Evolutionary conservation across 768 basidiomycete species (phyloP).

Genomic region (Xerocomus spinulosus): DNA sequence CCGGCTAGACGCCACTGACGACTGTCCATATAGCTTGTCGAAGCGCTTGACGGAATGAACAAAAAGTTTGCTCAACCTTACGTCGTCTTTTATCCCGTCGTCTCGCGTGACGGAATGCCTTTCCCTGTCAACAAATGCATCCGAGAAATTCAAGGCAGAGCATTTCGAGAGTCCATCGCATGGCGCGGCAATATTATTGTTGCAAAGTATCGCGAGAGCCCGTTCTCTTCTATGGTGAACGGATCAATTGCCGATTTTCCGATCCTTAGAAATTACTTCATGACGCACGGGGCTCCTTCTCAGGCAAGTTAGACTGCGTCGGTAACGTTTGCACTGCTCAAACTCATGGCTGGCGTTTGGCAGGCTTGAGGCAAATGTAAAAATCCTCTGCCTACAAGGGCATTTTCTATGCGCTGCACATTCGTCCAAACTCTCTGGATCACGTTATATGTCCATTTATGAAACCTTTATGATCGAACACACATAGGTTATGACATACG

Average conservation of each 20-base stretch:
- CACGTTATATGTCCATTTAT: constrained; percentile 26
- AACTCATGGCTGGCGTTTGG: constrained; percentile 23
- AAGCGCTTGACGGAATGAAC: constrained; percentile 76
- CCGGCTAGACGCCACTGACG: constrained; percentile 17
- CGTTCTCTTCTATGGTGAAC: constrained; percentile 54
- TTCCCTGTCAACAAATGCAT: constrained; percentile 78
- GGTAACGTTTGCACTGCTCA: constrained; percentile 7
- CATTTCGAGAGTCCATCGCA: constrained; percentile 56
- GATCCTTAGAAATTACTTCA: constrained; percentile 73
- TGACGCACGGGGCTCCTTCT: constrained; percentile 55
- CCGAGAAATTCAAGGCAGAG: constrained; percentile 64
- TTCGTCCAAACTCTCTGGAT: constrained; percentile 14
- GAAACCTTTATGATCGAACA: constrained; percentile 16
- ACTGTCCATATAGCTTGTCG: constrained; percentile 49
- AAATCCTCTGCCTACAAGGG: constrained; percentile 1
- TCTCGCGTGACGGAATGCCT: constrained; percentile 76
- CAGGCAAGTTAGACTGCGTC: constrained; percentile 32
- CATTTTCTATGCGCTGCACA: background rate
- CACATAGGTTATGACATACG: constrained; percentile 7
- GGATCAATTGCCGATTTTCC: constrained; percentile 84
- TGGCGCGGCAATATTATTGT: constrained; percentile 81
- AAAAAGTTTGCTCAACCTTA: constrained; percentile 75
- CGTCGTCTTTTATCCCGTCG: constrained; percentile 71
- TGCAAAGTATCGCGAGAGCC: constrained; percentile 56
- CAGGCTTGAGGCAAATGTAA: constrained; percentile 25